Conservation (phyloP, 805 yeast species). For the Schizosaccharomyces octosporus region DNA sequence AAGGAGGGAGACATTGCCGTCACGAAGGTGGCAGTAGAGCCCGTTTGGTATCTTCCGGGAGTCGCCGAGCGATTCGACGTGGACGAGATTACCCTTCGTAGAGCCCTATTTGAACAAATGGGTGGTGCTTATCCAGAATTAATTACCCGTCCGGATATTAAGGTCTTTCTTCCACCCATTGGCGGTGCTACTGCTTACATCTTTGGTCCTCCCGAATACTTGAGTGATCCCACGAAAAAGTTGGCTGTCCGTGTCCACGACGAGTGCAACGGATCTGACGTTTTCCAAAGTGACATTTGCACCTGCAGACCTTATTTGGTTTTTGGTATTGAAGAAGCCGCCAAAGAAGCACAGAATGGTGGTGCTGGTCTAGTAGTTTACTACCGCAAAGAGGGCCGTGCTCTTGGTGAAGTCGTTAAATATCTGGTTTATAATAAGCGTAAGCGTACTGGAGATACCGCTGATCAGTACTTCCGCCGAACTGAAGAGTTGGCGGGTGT, state of each 20-base stretch:
- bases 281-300: slow-evolving; percentile 42
- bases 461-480: slow-evolving; percentile 41
- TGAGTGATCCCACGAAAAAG: slow-evolving; percentile 26
- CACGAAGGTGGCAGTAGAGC: slow-evolving; percentile 42
- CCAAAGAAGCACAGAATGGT: slow-evolving; percentile 41
- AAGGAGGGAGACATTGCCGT: slow-evolving; percentile 35
- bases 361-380: slow-evolving; percentile 41
- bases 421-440: slow-evolving; percentile 47
- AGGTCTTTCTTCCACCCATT: slow-evolving; percentile 42
- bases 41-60: slow-evolving; percentile 48
- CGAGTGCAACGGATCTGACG: slow-evolving; percentile 49
- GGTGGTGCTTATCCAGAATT: slow-evolving; percentile 51
- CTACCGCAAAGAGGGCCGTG: slow-evolving; percentile 46
- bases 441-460: slow-evolving; percentile 43
- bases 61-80: slow-evolving; percentile 39
- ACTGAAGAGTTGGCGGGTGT: slow-evolving; percentile 55
- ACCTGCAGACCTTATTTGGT: slow-evolving; percentile 46
- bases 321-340: slow-evolving; percentile 44
- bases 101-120: slow-evolving; percentile 40
- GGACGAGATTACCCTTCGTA: slow-evolving; percentile 29
- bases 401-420: slow-evolving; percentile 46
- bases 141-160: slow-evolving; percentile 41
- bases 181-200: slow-evolving; percentile 45
- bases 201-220: slow-evolving; percentile 32
- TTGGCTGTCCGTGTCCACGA: slow-evolving; percentile 41